A percentile compares a stretch with the other conserved stretches of the same genome.
Conservation (phyloP, 2,329 filamentous ascomycete genomes). For the Davidsoniella virescens region DNA sequence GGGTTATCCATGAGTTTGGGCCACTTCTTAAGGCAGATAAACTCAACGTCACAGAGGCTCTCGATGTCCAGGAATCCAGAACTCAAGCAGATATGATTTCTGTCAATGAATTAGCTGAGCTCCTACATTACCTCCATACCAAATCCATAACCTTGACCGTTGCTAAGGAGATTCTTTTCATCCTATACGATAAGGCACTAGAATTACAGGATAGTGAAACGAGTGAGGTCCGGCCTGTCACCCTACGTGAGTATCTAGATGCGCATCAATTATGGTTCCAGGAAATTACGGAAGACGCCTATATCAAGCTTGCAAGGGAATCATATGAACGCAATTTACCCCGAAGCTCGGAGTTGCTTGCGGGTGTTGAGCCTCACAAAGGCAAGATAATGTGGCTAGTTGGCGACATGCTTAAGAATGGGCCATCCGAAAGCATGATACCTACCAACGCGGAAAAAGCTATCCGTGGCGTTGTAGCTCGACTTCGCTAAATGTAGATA, state of each 20-base stretch:
- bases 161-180: slow-evolving; percentile 34
- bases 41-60: slow-evolving; percentile 13
- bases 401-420: slow-evolving; percentile 40
- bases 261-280: slow-evolving; percentile 36
- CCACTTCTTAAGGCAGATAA: slow-evolving; percentile 41
- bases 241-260: slow-evolving; percentile 35
- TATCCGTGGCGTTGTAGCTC: slow-evolving; percentile 20
- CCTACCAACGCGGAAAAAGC: slow-evolving; percentile 33
- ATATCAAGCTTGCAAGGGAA: slow-evolving; percentile 28
- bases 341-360: slow-evolving; percentile 25
- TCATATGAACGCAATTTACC: slow-evolving; percentile 29
- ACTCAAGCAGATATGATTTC: slow-evolving; percentile 23
- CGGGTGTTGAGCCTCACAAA: slow-evolving; percentile 33
- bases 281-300: slow-evolving; percentile 32
- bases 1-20: slow-evolving; percentile 62
- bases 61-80: background rate
- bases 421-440: slow-evolving; percentile 37
- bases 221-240: slow-evolving; percentile 26
- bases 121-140: slow-evolving; percentile 31
- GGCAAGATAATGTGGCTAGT: slow-evolving; percentile 46
- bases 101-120: slow-evolving; percentile 30
- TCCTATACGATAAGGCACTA: slow-evolving; percentile 6
- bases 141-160: slow-evolving; percentile 38
- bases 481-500: background rate
- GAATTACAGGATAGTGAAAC: slow-evolving; percentile 27